Evolutionary conservation across 78 protist species (phyloP).

Genomic region (Dictyostelium purpureum): DNA sequence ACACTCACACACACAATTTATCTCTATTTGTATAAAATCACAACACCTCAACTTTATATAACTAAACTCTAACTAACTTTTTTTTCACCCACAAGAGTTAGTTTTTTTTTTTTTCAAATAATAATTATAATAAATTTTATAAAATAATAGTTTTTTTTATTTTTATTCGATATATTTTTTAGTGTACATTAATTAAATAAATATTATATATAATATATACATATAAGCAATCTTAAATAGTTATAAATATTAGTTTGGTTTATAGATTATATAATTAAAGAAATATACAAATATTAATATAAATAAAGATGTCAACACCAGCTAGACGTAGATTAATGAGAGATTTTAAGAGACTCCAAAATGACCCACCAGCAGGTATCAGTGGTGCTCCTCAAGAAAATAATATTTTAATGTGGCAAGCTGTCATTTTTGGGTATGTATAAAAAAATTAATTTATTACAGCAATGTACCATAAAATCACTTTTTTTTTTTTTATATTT

Average conservation of each 20-base stretch:
- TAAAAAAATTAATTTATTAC: no score
- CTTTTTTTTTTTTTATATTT: no score
- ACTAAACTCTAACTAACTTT: no score
- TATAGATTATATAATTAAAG: neutral
- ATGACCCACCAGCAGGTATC: constrained; percentile 95
- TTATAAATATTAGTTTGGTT: neutral
- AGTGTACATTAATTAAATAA: neutral
- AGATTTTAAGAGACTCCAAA: constrained; percentile 96
- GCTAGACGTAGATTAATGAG: constrained; percentile 95
- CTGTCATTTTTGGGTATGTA: constrained; percentile 98
- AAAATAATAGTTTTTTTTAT: neutral
- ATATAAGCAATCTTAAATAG: neutral
- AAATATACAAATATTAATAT: neutral
- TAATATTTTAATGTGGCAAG: constrained; percentile 98
- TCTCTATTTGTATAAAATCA: no score
- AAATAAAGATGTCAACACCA: constrained; percentile 82
- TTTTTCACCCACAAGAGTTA: no score
- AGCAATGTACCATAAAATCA: no score
- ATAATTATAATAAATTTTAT: no score
- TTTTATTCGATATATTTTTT: no score
- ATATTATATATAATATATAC: no score
- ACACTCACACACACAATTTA: no score
- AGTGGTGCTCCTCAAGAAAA: constrained; percentile 95
- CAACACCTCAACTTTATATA: no score
- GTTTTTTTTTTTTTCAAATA: neutral